Percentiles rank a stretch among this genome's conserved stretches.
These are phyloP conservation scores for Acidiella bohemica DNA, from an alignment of 495 filamentous ascomycete species.

Conservation along the genomic window DNA sequence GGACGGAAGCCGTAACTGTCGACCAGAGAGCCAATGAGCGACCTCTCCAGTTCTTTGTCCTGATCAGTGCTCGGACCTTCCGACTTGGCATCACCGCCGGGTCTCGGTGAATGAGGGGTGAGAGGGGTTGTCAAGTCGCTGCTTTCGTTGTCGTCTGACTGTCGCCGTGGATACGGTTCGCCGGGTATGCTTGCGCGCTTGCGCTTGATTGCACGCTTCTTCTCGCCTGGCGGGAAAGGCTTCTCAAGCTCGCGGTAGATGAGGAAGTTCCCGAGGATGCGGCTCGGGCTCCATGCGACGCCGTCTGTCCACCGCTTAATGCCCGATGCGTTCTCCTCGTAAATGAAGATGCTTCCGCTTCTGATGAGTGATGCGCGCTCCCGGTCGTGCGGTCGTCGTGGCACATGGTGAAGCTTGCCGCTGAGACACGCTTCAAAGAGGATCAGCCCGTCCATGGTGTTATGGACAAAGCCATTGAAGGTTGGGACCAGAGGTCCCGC, in stretches of 20 bases:
- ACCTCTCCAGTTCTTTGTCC: constrained; percentile 46
- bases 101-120: constrained; percentile 13
- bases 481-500: constrained; percentile 21
- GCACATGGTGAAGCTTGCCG: constrained; percentile 55
- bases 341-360: constrained; percentile 79
- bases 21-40: constrained; percentile 64
- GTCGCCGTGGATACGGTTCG: constrained; percentile 17
- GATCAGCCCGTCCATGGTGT: constrained; percentile 60
- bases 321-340: constrained; percentile 74
- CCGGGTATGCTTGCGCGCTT: constrained; percentile 24
- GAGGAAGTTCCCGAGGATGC: constrained; percentile 76
- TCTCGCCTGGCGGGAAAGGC: constrained; percentile 73
- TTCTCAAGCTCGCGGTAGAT: constrained; percentile 79
- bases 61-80: constrained; percentile 22
- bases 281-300: constrained; percentile 76
- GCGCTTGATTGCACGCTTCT: constrained; percentile 73
- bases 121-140: constrained; percentile 15
- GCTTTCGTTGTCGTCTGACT: constrained; percentile 20
- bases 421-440: constrained; percentile 63
- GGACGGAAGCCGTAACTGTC: constrained; percentile 83
- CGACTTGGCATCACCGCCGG: constrained; percentile 11
- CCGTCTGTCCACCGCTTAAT: constrained; percentile 95
- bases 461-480: constrained; percentile 26
- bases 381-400: constrained; percentile 71
- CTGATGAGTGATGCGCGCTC: constrained; percentile 60